A percentile compares a stretch with the other conserved stretches of the same genome.
Evolutionary conservation across 148 eudicot genomes (phyloP).

Genomic region (Camellia japonica): DNA sequence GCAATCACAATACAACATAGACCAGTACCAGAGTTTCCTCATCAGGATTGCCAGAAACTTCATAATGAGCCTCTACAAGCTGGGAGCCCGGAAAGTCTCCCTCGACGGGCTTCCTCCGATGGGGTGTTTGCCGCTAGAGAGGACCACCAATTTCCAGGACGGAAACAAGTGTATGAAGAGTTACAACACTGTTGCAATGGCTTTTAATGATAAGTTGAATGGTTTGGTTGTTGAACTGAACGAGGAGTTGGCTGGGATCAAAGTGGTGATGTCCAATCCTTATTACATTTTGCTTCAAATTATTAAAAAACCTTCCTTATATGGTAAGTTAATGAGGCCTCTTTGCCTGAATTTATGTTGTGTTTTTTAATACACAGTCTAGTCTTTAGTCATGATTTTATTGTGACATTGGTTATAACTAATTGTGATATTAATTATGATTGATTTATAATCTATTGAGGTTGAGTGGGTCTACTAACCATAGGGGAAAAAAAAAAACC

Average conservation of each 20-base stretch:
- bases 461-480: no score
- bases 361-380: not conserved
- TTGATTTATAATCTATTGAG: no score
- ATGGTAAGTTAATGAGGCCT: slow-evolving; percentile 20
- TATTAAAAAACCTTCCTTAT: slow-evolving; percentile 26
- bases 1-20: slow-evolving; percentile 23
- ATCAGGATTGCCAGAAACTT: slow-evolving; percentile 31
- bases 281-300: slow-evolving; percentile 22
- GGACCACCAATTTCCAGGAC: slow-evolving; percentile 26
- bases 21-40: slow-evolving; percentile 30
- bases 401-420: no score
- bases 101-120: slow-evolving; percentile 48
- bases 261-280: slow-evolving; percentile 25
- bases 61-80: slow-evolving; percentile 25
- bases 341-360: not conserved
- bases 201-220: slow-evolving; percentile 33
- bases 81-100: no score
- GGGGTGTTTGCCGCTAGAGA: slow-evolving; percentile 55
- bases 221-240: slow-evolving; percentile 24
- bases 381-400: no score
- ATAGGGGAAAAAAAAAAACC: no score
- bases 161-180: slow-evolving; percentile 23
- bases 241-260: slow-evolving; percentile 25
- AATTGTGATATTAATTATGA: no score
- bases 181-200: slow-evolving; percentile 31